These are phyloP conservation scores for Cercophora sp. DNA, from an alignment of 495 filamentous ascomycete genomes.

Conservation along the genomic window DNA sequence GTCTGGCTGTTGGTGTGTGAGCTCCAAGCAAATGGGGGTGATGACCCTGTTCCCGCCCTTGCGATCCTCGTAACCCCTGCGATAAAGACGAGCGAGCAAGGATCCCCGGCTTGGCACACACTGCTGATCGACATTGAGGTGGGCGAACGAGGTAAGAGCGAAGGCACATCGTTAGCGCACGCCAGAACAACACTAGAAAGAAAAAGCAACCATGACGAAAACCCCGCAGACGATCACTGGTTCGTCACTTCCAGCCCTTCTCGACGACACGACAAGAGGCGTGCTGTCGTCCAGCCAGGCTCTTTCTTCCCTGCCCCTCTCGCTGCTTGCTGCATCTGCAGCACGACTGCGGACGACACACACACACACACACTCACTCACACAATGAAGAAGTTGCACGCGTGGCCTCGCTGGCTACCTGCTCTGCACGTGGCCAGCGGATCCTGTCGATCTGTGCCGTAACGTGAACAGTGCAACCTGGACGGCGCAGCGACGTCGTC, in stretches of 20 bases:
- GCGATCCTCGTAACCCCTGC: constrained; percentile 4
- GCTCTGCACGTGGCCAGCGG: too few species aligned
- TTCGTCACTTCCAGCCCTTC: not conserved
- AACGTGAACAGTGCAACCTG: not conserved
- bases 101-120: constrained; percentile 9
- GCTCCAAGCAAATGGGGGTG: not conserved
- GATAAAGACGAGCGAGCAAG: not conserved
- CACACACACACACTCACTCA: not conserved
- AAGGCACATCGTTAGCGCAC: too few species aligned
- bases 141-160: not conserved
- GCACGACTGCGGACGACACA: not conserved
- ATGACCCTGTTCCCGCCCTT: not conserved
- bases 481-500: too few species aligned
- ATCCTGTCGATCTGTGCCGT: not conserved
- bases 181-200: constrained; percentile 28
- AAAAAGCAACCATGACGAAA: constrained; percentile 9
- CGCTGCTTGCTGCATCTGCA: too few species aligned
- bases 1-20: not conserved
- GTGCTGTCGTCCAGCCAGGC: not conserved
- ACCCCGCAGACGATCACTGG: constrained; percentile 7
- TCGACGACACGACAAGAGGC: not conserved
- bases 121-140: constrained; percentile 9
- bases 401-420: constrained; percentile 1
- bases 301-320: not conserved
- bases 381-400: not conserved